These are phyloP conservation scores for Candolleomyces efflorescens DNA, from an alignment of 768 basidiomycete genomes.

Conservation along the genomic window DNA sequence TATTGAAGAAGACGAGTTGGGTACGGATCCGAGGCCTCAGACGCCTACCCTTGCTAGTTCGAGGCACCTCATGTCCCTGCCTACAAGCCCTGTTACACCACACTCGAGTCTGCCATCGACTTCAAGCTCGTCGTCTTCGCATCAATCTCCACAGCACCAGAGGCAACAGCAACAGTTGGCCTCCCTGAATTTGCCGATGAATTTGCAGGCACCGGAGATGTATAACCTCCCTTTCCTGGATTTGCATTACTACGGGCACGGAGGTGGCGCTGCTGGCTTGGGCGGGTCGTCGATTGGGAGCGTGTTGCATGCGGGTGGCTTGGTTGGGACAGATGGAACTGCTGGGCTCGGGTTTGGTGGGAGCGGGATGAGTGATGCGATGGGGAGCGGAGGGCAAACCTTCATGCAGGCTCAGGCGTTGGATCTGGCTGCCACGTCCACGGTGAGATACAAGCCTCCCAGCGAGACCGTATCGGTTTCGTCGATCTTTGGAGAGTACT, in stretches of 20 bases:
- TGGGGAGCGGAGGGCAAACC: constrained; percentile 6
- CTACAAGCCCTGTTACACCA: neutral
- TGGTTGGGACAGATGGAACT: constrained; percentile 11
- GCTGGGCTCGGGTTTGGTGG: too few relatives aligned
- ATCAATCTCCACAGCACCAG: neutral
- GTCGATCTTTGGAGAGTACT: neutral
- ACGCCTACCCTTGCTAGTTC: constrained; percentile 8
- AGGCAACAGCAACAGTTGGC: neutral
- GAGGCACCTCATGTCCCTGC: constrained; percentile 2
- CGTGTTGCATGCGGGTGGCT: constrained; percentile 9
- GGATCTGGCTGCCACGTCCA: constrained; percentile 27
- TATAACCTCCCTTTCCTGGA: constrained; percentile 68
- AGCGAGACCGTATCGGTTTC: neutral
- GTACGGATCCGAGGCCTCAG: neutral
- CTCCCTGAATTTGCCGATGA: neutral
- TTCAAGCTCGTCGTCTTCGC: neutral
- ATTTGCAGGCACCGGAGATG: constrained; percentile 1
- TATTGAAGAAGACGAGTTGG: neutral
- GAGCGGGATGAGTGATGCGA: neutral
- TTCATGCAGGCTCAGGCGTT: constrained; percentile 28
- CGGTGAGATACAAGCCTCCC: constrained; percentile 3
- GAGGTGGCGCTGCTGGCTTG: neutral
- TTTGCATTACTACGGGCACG: constrained; percentile 46
- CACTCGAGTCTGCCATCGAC: neutral
- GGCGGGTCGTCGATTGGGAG: neutral